Evolutionary conservation across 2,329 filamentous ascomycete genomes (phyloP).

Genomic region (Sphaerulina vaccinii): DNA sequence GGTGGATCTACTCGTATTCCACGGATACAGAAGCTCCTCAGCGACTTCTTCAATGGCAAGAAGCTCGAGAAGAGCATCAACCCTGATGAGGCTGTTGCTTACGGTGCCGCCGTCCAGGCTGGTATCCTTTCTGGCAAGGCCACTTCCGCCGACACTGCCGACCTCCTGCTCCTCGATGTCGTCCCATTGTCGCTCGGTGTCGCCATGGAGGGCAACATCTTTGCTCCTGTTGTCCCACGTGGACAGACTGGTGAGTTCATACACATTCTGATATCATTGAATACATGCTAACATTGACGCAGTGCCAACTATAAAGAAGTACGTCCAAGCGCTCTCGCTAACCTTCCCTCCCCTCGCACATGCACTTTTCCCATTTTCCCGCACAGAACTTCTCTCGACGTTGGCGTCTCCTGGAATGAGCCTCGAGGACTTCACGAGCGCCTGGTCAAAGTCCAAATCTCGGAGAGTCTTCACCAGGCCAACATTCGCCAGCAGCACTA

Average conservation of each 20-base stretch:
- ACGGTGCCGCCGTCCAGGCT: conserved; percentile 97
- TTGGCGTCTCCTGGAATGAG: no score
- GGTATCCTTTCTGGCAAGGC: conserved; percentile 99
- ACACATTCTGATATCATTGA: background rate
- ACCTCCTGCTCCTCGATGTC: conserved; percentile 94
- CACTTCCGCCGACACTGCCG: conserved; percentile 87
- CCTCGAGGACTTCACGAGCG: no score
- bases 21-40: conserved; percentile 97
- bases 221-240: conserved; percentile 81
- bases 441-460: no score
- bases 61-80: conserved; percentile 99
- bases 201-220: conserved; percentile 99
- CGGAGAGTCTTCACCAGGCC: no score
- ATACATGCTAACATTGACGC: background rate
- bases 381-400: no score
- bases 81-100: conserved; percentile 98
- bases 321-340: background rate
- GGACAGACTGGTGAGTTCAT: conserved; percentile 41
- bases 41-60: conserved; percentile 99
- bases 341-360: conserved; percentile 5
- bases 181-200: conserved; percentile 96
- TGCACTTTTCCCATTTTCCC: background rate
- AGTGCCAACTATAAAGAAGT: conserved; percentile 14
- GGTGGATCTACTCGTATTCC: conserved; percentile 99
- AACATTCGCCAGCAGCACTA: no score